Conservation (phyloP, 257 asterid species). For the Solanum piurae region DNA sequence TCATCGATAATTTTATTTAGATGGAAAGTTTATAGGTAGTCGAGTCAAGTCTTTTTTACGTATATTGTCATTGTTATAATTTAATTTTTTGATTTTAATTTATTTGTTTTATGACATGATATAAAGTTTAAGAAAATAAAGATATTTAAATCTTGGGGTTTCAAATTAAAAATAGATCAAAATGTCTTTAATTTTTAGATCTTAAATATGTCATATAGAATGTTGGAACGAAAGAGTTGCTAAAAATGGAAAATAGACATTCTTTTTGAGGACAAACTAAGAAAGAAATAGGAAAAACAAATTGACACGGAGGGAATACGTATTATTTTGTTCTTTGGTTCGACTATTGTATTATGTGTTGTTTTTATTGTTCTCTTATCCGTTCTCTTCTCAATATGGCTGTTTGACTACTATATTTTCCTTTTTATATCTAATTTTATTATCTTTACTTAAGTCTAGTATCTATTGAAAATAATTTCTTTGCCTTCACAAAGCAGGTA, state of each 20-base stretch:
- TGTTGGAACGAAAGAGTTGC: background rate
- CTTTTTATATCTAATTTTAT: background rate
- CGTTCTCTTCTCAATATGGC: background rate
- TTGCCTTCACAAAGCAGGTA: background rate
- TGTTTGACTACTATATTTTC: background rate
- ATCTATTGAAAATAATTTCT: rapidly evolving
- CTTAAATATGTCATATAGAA: background rate
- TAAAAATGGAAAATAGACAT: background rate
- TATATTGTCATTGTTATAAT: no score
- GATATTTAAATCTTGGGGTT: background rate
- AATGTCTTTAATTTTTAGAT: background rate
- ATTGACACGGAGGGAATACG: background rate
- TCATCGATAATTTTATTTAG: no score
- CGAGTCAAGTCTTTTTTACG: no score
- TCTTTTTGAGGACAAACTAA: background rate
- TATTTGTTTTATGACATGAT: no score
- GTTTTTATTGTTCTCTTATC: background rate
- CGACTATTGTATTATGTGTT: background rate
- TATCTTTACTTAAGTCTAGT: no score
- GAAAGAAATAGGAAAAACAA: no score
- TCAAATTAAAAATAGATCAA: no score
- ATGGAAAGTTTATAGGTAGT: no score
- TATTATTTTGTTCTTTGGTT: background rate
- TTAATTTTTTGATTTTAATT: no score
- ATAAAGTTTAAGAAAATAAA: no score